Percentiles rank a stretch among this genome's conserved stretches.
Evolutionary conservation across 2,329 filamentous ascomycete genomes (phyloP).

Genomic region (Helotiales sp.): DNA sequence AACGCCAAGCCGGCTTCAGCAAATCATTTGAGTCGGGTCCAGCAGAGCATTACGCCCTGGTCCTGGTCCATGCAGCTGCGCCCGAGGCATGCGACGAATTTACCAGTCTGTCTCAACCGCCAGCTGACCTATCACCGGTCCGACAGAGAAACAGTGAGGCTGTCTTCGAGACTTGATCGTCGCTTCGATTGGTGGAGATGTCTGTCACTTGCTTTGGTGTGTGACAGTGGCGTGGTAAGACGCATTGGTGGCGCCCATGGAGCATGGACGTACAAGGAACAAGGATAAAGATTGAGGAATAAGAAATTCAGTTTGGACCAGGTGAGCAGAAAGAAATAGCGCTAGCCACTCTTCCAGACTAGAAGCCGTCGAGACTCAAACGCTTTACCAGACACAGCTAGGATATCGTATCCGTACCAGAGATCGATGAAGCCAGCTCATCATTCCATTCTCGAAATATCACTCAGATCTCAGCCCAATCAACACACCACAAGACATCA

Average conservation of each 20-base stretch:
- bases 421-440: not conserved
- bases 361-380: constrained; percentile 3
- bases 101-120: constrained; percentile 19
- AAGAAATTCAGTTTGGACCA: constrained; percentile 4
- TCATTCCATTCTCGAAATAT: constrained; percentile 4
- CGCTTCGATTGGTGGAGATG: constrained; percentile 3
- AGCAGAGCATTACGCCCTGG: not conserved
- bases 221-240: constrained; percentile 24
- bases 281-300: constrained; percentile 10
- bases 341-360: constrained; percentile 5
- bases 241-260: constrained; percentile 19
- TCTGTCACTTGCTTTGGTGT: constrained; percentile 1
- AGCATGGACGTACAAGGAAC: constrained; percentile 11
- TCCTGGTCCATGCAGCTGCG: constrained; percentile 12
- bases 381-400: not conserved
- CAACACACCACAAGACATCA: not conserved
- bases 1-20: constrained; percentile 6
- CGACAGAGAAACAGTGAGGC: constrained; percentile 21
- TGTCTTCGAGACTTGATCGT: constrained; percentile 16
- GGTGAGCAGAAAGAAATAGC: constrained; percentile 1
- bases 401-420: not conserved
- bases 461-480: not conserved
- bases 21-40: constrained; percentile 18
- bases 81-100: constrained; percentile 20
- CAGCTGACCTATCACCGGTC: constrained; percentile 19